Conservation (phyloP, 345 rosid species). For the Turritis glabra region DNA sequence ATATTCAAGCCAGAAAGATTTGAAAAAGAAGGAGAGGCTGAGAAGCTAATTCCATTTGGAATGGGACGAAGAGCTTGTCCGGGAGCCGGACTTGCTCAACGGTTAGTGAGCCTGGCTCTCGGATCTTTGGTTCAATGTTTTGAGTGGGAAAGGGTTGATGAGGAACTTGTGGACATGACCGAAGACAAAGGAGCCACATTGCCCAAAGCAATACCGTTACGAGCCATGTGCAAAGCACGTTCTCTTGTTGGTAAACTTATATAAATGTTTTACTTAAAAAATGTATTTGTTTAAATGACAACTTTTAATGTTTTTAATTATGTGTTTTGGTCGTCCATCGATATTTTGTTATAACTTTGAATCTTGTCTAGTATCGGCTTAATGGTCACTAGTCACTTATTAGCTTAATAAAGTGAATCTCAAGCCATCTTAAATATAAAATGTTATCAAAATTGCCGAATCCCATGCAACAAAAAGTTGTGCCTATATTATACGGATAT, state of each 20-base stretch:
- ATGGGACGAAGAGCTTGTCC: slow-evolving; percentile 53
- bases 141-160: slow-evolving; percentile 46
- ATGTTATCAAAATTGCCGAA: no score
- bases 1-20: slow-evolving; percentile 56
- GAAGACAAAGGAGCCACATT: slow-evolving; percentile 43
- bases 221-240: slow-evolving; percentile 44
- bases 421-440: no score
- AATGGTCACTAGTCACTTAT: no score
- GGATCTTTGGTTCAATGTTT: slow-evolving; percentile 49
- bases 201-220: slow-evolving; percentile 41
- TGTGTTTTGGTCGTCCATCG: background rate
- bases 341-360: background rate
- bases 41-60: slow-evolving; percentile 46
- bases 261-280: background rate
- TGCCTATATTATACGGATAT: no score
- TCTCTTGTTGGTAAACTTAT: slow-evolving; percentile 19
- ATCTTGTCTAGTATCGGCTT: background rate
- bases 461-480: no score
- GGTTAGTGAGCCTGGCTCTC: slow-evolving; percentile 38
- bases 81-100: slow-evolving; percentile 42
- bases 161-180: slow-evolving; percentile 43
- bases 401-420: no score
- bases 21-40: slow-evolving; percentile 22
- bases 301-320: background rate
- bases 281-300: background rate